A percentile compares a stretch with the other conserved stretches of the same genome.
Evolutionary conservation across 2,329 filamentous ascomycete genomes (phyloP).

Genomic region (Penicillium sp.): DNA sequence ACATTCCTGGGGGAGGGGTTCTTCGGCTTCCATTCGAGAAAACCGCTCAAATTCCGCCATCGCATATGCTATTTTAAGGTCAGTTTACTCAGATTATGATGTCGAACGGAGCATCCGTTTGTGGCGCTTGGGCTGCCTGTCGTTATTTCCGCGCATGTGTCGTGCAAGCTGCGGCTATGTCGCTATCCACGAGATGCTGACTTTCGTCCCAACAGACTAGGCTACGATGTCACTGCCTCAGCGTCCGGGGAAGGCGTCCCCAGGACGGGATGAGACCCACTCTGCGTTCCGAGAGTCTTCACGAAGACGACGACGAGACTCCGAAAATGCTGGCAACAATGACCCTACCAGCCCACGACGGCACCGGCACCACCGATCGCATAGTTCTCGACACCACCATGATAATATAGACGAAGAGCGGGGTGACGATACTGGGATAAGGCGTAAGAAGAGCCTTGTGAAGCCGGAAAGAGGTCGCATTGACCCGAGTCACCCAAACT

Average conservation of each 20-base stretch:
- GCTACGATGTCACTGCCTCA: slow-evolving; percentile 57
- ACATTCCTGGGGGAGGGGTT: slow-evolving; percentile 14
- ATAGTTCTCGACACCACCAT: slow-evolving; percentile 52
- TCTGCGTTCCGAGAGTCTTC: slow-evolving; percentile 71
- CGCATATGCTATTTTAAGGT: slow-evolving; percentile 19
- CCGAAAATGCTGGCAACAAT: slow-evolving; percentile 65
- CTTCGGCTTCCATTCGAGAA: background rate
- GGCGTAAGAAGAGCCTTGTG: slow-evolving; percentile 85
- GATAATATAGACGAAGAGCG: slow-evolving; percentile 56
- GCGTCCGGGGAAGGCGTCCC: slow-evolving; percentile 67
- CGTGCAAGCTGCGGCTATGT: background rate
- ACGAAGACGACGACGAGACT: slow-evolving; percentile 70
- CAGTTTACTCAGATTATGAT: background rate
- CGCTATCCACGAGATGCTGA: slow-evolving; percentile 1
- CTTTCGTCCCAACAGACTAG: slow-evolving; percentile 9
- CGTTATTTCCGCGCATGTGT: background rate
- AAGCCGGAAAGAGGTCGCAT: slow-evolving; percentile 86
- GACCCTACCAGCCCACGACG: slow-evolving; percentile 44
- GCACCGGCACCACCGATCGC: slow-evolving; percentile 46
- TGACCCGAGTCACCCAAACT: slow-evolving; percentile 87
- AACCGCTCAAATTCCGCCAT: background rate
- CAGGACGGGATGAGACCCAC: slow-evolving; percentile 63
- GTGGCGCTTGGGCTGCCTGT: background rate
- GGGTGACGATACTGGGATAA: slow-evolving; percentile 57
- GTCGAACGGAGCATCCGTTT: background rate